Conservation (phyloP, 176 grass and related monocot species). For the bread wheat (Triticum aestivum) region DNA sequence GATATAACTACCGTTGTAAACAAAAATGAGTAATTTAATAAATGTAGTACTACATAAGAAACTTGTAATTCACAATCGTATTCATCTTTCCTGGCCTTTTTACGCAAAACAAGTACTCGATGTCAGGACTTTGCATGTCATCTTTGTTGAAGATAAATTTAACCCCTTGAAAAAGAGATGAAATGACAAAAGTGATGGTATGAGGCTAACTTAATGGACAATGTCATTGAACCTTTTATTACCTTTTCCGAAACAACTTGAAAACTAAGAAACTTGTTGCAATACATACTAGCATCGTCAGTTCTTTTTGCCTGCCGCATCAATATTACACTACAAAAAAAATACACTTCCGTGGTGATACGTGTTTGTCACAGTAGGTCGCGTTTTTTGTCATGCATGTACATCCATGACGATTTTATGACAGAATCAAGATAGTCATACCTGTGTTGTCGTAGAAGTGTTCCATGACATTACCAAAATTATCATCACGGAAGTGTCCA, state of each 20-base stretch:
- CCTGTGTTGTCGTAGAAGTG: too few relatives aligned
- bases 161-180: slow-evolving; percentile 43
- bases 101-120: slow-evolving; percentile 67
- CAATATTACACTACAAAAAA: neutral
- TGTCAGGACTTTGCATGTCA: slow-evolving; percentile 46
- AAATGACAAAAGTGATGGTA: slow-evolving; percentile 15
- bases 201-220: neutral
- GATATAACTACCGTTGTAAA: slow-evolving; percentile 57
- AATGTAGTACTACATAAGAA: neutral
- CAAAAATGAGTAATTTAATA: slow-evolving; percentile 1
- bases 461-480: too few relatives aligned
- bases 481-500: too few relatives aligned
- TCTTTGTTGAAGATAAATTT: slow-evolving; percentile 83
- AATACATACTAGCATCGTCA: slow-evolving; percentile 63
- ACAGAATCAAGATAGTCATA: too few relatives aligned
- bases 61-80: slow-evolving; percentile 58
- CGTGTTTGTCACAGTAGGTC: too few relatives aligned
- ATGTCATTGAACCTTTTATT: slow-evolving; percentile 8
- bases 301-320: slow-evolving; percentile 35
- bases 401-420: too few relatives aligned
- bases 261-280: slow-evolving; percentile 72
- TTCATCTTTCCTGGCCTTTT: slow-evolving; percentile 48
- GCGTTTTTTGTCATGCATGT: too few relatives aligned
- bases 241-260: slow-evolving; percentile 65
- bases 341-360: too few relatives aligned